Base-by-base conservation (phyloP, 306 rosid genomes). In the Cucumis melo region DNA sequence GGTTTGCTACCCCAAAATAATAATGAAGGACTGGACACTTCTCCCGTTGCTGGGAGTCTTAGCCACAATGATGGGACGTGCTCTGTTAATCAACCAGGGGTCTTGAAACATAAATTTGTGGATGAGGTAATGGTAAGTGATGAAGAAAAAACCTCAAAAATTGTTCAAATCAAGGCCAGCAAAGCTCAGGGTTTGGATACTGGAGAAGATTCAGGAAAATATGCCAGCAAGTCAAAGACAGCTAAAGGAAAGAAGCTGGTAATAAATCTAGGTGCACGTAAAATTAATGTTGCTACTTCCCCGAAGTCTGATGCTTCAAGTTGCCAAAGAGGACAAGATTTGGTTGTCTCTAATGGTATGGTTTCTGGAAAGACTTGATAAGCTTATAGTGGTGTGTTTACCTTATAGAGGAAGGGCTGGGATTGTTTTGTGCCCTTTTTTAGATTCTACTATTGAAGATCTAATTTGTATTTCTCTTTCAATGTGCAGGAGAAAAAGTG, bases 81-180 rank as follows among this genome's bases (percentile, higher is more conserved):
- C 82, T 83, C 85, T 19, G 50, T 85, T 79, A 92, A 82, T 70
- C 86, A 86, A 74, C 85, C 90, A 68, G 93, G 90, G 44, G 79
- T 73, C 67, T 85, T 87, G 82, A 95, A 95, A 82, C 98, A 83
- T 70, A 90, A 90, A 87, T 90, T 84, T 87, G 97, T 95, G 63
- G 90, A 95, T 72, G 99, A 95, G 82, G 97, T 95, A 81, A 95
- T 92, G 98, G 88, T 86, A 74, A 90, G 89, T 74, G 96, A 92
- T 84, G 99, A 88, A 86, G 96, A 90, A 77, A 87, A 86, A 85
- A 81, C 83, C 54, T 85, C 94, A 16, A 89, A 86, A 85, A 89
- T 86, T 23, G 87, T 95, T 84, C 88, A 90, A 79, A 84, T 95
- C 67, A 95, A 91, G 85, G 84, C 84, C 67, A 89, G 77, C 44